Percentiles rank a stretch among this genome's conserved stretches.
phyloP scores from a whole-genome alignment of 2,329 filamentous ascomycete species.

The Emergomyces pasteurianus region DNA sequence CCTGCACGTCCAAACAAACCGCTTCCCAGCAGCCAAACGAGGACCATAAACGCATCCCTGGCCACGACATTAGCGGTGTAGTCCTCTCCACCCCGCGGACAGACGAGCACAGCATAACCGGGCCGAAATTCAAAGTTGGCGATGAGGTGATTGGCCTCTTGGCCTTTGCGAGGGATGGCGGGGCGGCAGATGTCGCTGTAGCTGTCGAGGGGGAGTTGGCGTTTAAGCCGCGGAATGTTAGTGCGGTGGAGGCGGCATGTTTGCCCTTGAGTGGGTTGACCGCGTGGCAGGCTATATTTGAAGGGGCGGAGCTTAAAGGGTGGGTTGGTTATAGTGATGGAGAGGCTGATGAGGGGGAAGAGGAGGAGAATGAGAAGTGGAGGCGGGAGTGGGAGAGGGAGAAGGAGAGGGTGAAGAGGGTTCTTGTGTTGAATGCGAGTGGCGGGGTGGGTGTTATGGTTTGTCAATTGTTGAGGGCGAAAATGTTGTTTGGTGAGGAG shows the following conservation, averaged over 20 bases:
- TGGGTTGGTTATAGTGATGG: not conserved
- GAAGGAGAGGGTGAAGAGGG: slow-evolving; percentile 15
- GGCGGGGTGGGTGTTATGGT: slow-evolving; percentile 27
- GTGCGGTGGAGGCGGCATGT: slow-evolving; percentile 23
- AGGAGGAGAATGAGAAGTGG: slow-evolving; percentile 1
- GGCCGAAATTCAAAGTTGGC: slow-evolving; percentile 28
- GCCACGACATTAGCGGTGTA: slow-evolving; percentile 31
- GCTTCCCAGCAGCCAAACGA: not conserved
- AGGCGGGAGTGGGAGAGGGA: not conserved
- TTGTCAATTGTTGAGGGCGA: slow-evolving; percentile 26
- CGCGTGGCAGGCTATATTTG: slow-evolving; percentile 33
- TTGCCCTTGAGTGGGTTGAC: slow-evolving; percentile 29
- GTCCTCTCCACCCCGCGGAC: slow-evolving; percentile 24
- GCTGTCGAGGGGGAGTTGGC: slow-evolving; percentile 28
- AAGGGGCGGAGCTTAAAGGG: slow-evolving; percentile 10
- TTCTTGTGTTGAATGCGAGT: slow-evolving; percentile 28
- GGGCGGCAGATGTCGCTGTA: slow-evolving; percentile 26
- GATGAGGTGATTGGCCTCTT: slow-evolving; percentile 31
- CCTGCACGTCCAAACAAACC: not conserved
- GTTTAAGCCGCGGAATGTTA: slow-evolving; percentile 26
- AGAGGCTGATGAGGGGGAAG: not conserved
- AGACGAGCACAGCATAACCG: slow-evolving; percentile 19
- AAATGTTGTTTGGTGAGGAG: slow-evolving; percentile 19
- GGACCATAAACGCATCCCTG: slow-evolving; percentile 22
- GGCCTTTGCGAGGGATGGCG: slow-evolving; percentile 26